Base-by-base conservation (phyloP, 2,329 filamentous ascomycete species). In the Teratosphaeria pseudoeucalypti region DNA sequence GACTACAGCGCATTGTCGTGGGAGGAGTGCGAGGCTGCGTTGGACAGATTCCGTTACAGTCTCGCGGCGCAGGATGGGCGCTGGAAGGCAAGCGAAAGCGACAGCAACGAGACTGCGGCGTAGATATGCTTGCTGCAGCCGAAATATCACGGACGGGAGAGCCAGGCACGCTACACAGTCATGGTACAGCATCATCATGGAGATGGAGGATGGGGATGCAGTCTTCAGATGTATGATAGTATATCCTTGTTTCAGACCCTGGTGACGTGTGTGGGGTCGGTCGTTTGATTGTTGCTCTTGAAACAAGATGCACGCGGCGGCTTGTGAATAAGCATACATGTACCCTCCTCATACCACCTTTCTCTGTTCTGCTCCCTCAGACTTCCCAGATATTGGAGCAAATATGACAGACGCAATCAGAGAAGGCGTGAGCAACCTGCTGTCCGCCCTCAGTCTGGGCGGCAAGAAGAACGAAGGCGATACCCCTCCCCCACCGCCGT, bases 401-500 rank as follows among this genome's bases (percentile, higher is more conserved):
- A 69, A 34, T 66, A 75, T 72, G 71, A 76, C 76, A 67, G 72
- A 74, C 52, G 70, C 75, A 57, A 72, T 77, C 62, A 76, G 74
- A 63, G 72, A 73, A 58, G 64, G 64, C 52, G 63, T 69, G 62
- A 75, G 73, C 70, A 73, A 67, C 61, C 69, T 76, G 58, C 71
- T 77, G 57, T 74, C 76, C 65, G 73, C 73, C 65, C 72, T 77
- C 47, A 65, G 76, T 67, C 65, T 77, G 61, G 71, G 72, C 34
- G 66, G 68, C 58, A 70, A 70, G 57, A 64, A 69, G 49, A 64
- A 74, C 55, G 63, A 69, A 27, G 66, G 72, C 54, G 70, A 66
- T 52, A 68, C 68, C 52, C 70, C 77, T 32, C 74, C 75, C 53
- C 71, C 75, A 52, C 79, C 82, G 66, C 86, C 89, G 61, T 82